Evolutionary conservation across 2,329 filamentous ascomycete genomes (phyloP), one percentile per base, ranked within the genome.

Genomic region (Pleomassaria siparia): DNA sequence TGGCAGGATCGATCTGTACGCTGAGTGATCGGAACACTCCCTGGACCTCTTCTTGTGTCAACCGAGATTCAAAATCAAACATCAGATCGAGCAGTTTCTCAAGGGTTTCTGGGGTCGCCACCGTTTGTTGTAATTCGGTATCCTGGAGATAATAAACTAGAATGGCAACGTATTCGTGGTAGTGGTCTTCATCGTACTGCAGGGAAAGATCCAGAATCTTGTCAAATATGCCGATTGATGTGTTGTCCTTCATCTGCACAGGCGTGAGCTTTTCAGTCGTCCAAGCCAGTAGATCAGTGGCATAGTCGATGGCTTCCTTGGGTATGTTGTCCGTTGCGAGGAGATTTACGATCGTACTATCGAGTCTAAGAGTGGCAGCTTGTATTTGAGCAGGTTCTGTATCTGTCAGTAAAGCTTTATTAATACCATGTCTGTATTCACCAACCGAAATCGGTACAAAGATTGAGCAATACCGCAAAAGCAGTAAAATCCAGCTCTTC

Each of bases 401-500:
- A 21, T 22, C 20, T 24, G 36, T 69, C 40, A 64, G 60, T 41
- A 22, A 20, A 41, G 2, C 2, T 32, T 16, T 18, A 2, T 20
- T 13, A 20, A 13, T 18, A 18, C 4, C 12, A 36, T 21, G 11
- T 21, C 30, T 10, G 12, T 21, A 16, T 6, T 13, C 25, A 46
- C 60, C 30, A 60, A 72, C 69, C 65, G 48, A 62, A 74, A 40
- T 73, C 72, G 16, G 70, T 69, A 53, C 72, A 74, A 13, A 76
- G 66, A 49, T 77, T 77, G 57, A 72, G 71, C 11, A 76, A 55
- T 2, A 75, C 74, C 30, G 67, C 72, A 25, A 72, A 57, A 37
- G 70, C 62, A 13, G 66, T 67, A 4, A 51, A 44, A 9, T 45
- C 46, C 15, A 72, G 47, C 4, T 62, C 54, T 30, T 60, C 52